These are phyloP conservation scores for Microbotryum saponariae DNA, from an alignment of 1,284 basidiomycete genomes.

Conservation along the genomic window DNA sequence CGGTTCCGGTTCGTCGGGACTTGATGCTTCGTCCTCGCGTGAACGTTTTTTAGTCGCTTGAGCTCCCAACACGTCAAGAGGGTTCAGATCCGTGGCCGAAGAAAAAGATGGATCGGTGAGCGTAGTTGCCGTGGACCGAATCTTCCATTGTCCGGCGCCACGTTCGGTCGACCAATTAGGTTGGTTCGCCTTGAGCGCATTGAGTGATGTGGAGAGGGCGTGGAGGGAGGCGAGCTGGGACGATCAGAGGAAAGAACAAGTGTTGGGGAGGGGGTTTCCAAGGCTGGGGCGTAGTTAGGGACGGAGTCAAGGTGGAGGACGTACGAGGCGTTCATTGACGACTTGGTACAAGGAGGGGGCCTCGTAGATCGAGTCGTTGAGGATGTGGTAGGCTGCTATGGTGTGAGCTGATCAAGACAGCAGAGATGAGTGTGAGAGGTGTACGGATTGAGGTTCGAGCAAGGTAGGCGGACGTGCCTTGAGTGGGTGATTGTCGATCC, in stretches of 20 bases:
- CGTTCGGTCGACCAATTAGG: conserved; percentile 21
- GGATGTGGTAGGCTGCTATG: conserved; percentile 70
- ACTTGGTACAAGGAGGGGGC: conserved; percentile 72
- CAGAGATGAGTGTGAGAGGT: conserved; percentile 5
- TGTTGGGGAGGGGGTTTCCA: too few relatives aligned
- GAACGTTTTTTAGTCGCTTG: not conserved
- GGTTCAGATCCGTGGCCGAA: not conserved
- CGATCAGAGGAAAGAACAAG: too few relatives aligned
- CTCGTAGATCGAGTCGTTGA: conserved; percentile 77
- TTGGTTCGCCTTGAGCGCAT: conserved; percentile 7
- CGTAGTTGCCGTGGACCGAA: conserved; percentile 15
- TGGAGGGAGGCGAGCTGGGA: conserved; percentile 10
- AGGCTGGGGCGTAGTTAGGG: too few relatives aligned
- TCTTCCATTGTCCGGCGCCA: conserved; percentile 14
- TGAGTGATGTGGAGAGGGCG: conserved; percentile 20
- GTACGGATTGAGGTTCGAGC: too few relatives aligned
- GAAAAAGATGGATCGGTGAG: not conserved
- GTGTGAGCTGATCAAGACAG: conserved; percentile 52
- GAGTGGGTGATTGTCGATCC: conserved; percentile 65
- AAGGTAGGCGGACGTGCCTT: conserved; percentile 50
- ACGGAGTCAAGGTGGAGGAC: conserved; percentile 29
- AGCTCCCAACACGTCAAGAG: not conserved
- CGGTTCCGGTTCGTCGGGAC: not conserved
- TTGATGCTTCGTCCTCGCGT: not conserved
- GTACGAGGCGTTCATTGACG: conserved; percentile 68